A percentile compares a stretch with the other conserved stretches of the same genome.
Conservation (phyloP, 257 asterid species). For the Solanum peruvianum region DNA sequence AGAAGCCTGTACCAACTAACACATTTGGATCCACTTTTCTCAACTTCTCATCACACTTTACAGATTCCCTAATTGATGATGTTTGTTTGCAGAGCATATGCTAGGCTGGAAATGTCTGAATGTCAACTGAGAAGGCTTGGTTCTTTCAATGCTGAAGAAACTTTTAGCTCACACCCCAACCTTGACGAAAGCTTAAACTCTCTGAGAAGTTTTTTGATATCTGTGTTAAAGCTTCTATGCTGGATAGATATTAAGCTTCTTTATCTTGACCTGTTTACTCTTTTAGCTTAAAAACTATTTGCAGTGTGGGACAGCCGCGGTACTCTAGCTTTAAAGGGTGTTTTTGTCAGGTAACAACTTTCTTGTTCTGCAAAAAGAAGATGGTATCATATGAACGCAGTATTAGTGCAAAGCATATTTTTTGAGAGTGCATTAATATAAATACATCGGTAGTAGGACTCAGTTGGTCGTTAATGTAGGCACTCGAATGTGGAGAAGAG, state of each 20-base stretch:
- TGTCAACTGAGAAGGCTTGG: too few species aligned
- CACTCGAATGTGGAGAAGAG: conserved; percentile 98
- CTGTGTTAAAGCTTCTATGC: neutral
- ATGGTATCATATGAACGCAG: neutral
- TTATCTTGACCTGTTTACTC: neutral
- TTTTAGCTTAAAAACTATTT: conserved; percentile 12
- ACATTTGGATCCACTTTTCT: too few species aligned
- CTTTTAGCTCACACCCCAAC: too few species aligned
- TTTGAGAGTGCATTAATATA: neutral
- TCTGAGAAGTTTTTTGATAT: too few species aligned
- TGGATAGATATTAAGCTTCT: neutral
- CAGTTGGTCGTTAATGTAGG: conserved; percentile 31
- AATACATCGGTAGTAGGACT: neutral
- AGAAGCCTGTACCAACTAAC: too few species aligned
- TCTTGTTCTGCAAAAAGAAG: neutral
- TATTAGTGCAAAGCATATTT: neutral
- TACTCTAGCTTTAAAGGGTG: conserved; percentile 91
- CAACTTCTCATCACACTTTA: too few species aligned
- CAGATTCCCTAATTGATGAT: too few species aligned
- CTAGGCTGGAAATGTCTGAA: too few species aligned
- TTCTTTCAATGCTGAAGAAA: too few species aligned
- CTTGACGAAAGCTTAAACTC: too few species aligned
- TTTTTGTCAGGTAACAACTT: conserved; percentile 72
- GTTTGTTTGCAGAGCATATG: too few species aligned
- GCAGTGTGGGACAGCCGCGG: conserved; percentile 96